Evolutionary conservation across 441 rosid genomes (phyloP).

Genomic region (Eutrema salsugineum): DNA sequence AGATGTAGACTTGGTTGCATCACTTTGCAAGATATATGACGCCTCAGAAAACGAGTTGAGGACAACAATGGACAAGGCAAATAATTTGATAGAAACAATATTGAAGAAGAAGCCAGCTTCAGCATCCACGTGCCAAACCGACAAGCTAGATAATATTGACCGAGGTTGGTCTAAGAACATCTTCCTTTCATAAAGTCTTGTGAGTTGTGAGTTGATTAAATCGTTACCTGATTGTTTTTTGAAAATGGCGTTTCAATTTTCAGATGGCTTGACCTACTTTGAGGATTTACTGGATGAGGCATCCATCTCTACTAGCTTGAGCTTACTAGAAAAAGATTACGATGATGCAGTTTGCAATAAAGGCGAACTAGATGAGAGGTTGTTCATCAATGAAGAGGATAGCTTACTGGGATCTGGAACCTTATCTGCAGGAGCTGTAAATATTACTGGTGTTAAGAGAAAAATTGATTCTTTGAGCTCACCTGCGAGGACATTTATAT

Average conservation of each 20-base stretch:
- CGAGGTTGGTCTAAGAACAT: constrained; percentile 43
- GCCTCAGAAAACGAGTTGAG: constrained; percentile 81
- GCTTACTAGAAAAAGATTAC: constrained; percentile 70
- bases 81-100: constrained; percentile 57
- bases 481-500: constrained; percentile 68
- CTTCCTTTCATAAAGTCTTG: not conserved
- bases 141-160: constrained; percentile 60
- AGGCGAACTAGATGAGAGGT: constrained; percentile 84
- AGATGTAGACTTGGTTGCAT: constrained; percentile 76
- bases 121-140: constrained; percentile 64
- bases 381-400: constrained; percentile 79
- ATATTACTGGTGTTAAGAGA: constrained; percentile 67
- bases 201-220: constrained; percentile 16
- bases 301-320: constrained; percentile 57
- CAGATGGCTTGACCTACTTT: constrained; percentile 89
- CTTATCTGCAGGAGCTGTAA: constrained; percentile 64
- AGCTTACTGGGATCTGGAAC: constrained; percentile 82
- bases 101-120: constrained; percentile 55
- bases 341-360: constrained; percentile 55
- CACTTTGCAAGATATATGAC: constrained; percentile 78
- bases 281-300: constrained; percentile 77
- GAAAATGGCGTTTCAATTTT: constrained; percentile 21
- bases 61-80: constrained; percentile 60
- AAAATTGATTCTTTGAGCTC: constrained; percentile 74
- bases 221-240: constrained; percentile 16